Conservation (phyloP, 1,284 basidiomycete genomes). For the Apiotrichum gamsii region DNA sequence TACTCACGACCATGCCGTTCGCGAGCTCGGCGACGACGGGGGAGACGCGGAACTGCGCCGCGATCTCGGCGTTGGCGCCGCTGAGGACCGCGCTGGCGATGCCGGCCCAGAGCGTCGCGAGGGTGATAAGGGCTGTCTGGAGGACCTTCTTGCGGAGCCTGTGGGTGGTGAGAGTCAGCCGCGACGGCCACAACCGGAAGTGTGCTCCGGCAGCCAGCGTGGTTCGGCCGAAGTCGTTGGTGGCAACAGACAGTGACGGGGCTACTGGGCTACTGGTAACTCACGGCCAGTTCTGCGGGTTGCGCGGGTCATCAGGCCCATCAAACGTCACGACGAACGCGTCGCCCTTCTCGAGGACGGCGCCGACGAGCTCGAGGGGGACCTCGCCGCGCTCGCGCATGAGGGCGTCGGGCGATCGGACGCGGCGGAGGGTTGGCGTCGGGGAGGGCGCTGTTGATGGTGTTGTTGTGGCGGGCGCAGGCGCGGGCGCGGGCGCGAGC, state of each 20-base stretch:
- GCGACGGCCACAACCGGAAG: too few species aligned
- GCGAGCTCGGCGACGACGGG: slow-evolving; percentile 18
- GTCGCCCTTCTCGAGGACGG: slow-evolving; percentile 10
- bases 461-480: too few species aligned
- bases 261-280: too few species aligned
- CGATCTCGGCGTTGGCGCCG: slow-evolving; percentile 7
- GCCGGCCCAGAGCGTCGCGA: slow-evolving; percentile 21
- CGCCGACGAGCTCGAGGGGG: slow-evolving; percentile 10
- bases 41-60: slow-evolving; percentile 8
- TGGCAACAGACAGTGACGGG: too few species aligned
- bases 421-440: slow-evolving; percentile 4
- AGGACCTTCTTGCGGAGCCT: slow-evolving; percentile 12
- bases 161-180: too few species aligned
- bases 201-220: too few species aligned
- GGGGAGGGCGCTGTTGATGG: neutral
- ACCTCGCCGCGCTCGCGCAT: slow-evolving; percentile 7
- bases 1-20: slow-evolving; percentile 17
- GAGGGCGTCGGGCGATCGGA: neutral
- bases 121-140: slow-evolving; percentile 15
- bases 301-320: slow-evolving; percentile 56
- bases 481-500: too few species aligned
- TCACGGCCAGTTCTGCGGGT: slow-evolving; percentile 62
- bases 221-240: too few species aligned
- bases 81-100: slow-evolving; percentile 10
- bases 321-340: slow-evolving; percentile 55